A percentile compares a stretch with the other conserved stretches of the same genome.
Evolutionary conservation across 2,329 filamentous ascomycete species (phyloP).

Genomic region (Scorias spongiosa): DNA sequence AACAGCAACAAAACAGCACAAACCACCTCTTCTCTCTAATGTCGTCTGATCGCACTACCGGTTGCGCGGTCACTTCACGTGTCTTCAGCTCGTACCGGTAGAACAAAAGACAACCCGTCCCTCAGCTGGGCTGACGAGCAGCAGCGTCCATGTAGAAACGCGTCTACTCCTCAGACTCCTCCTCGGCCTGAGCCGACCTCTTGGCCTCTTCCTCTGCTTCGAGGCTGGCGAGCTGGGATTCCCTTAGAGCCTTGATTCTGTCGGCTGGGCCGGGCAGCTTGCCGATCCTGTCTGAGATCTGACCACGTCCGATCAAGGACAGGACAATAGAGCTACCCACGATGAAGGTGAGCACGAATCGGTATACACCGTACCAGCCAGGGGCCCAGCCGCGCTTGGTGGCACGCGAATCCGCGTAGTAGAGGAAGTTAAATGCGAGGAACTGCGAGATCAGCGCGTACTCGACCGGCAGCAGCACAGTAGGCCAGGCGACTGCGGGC

Average conservation of each 20-base stretch:
- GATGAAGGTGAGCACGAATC: constrained; percentile 81
- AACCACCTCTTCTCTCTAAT: too few species aligned
- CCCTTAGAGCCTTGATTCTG: constrained; percentile 34
- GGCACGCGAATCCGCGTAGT: constrained; percentile 68
- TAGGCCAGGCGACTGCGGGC: constrained; percentile 77
- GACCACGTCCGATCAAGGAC: constrained; percentile 67
- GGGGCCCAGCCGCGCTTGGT: constrained; percentile 64
- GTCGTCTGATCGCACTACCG: too few species aligned
- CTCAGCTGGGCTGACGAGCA: too few species aligned
- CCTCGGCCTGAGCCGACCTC: constrained; percentile 14
- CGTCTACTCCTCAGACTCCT: constrained; percentile 12
- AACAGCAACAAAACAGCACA: too few species aligned
- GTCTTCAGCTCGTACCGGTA: too few species aligned
- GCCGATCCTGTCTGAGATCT: constrained; percentile 47
- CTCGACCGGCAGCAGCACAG: constrained; percentile 67
- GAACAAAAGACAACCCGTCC: too few species aligned
- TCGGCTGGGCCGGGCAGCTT: constrained; percentile 29
- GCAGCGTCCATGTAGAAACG: too few species aligned
- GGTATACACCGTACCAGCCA: constrained; percentile 74
- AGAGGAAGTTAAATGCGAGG: constrained; percentile 67
- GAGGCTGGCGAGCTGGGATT: constrained; percentile 13
- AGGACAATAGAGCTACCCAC: constrained; percentile 71
- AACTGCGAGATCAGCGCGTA: constrained; percentile 80
- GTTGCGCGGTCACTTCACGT: too few species aligned
- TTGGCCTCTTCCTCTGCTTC: constrained; percentile 19